Evolutionary conservation across 176 grass and related monocot species (phyloP).

Genomic region (Carex kokanica): DNA sequence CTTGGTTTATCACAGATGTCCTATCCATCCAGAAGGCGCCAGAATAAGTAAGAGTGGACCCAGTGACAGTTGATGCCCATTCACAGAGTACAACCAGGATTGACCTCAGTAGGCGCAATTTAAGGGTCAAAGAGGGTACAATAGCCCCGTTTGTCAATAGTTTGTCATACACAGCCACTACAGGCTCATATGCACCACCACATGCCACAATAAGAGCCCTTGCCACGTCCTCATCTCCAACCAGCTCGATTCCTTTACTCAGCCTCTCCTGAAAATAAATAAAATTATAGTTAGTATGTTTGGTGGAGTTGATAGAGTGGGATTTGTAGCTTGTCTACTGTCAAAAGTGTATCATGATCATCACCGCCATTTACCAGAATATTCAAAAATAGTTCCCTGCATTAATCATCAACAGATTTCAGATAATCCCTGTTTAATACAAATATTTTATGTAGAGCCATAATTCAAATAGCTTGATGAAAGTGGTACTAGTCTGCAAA

Average conservation of each 20-base stretch:
- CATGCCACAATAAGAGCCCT: slow-evolving; percentile 78
- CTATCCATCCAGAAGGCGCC: slow-evolving; percentile 62
- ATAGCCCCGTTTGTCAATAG: slow-evolving; percentile 79
- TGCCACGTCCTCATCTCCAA: slow-evolving; percentile 87
- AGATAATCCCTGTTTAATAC: background rate
- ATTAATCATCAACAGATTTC: background rate
- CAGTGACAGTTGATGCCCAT: slow-evolving; percentile 67
- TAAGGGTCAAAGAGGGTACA: slow-evolving; percentile 67
- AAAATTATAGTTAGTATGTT: background rate
- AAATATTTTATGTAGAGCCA: background rate
- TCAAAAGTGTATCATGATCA: background rate
- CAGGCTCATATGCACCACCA: slow-evolving; percentile 63
- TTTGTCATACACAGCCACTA: slow-evolving; percentile 82
- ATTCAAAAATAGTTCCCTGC: background rate
- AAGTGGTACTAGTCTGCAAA: background rate
- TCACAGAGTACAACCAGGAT: slow-evolving; percentile 71
- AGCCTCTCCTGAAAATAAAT: slow-evolving; percentile 64
- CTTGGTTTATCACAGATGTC: slow-evolving; percentile 47
- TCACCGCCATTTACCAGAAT: background rate
- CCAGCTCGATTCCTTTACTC: slow-evolving; percentile 73
- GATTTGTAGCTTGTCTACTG: background rate
- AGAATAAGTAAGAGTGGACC: slow-evolving; percentile 53
- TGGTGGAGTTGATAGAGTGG: background rate
- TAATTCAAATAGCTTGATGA: background rate
- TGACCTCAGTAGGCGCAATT: slow-evolving; percentile 82